Evolutionary conservation across 352 stramenopile genomes (phyloP).

Genomic region (Pythium insidiosum): DNA sequence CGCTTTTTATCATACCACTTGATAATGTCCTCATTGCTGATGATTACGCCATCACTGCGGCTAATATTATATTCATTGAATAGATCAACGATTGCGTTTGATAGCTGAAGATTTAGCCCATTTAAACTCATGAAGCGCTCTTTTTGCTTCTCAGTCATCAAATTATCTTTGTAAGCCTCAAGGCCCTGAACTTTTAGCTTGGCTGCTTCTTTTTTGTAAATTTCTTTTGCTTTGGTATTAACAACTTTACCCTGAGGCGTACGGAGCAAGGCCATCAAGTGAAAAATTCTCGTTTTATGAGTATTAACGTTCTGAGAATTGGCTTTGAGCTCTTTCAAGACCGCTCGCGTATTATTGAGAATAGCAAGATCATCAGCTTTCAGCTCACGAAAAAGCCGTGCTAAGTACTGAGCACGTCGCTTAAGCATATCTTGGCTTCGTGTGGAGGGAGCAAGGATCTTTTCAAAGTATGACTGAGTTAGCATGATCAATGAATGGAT

Average conservation of each 20-base stretch:
- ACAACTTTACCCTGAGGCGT: conserved; percentile 2
- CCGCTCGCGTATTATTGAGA: conserved; percentile 3
- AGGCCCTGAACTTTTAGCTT: background rate
- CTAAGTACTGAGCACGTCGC: conserved; percentile 1
- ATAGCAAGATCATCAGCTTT: conserved; percentile 7
- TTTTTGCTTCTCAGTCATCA: conserved; percentile 3
- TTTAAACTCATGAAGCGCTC: conserved; percentile 2
- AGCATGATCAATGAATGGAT: background rate
- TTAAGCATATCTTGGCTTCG: conserved; percentile 4
- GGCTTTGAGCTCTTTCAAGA: conserved; percentile 1
- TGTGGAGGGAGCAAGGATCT: background rate
- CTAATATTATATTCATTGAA: conserved; percentile 2
- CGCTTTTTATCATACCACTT: background rate
- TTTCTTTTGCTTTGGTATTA: conserved; percentile 1
- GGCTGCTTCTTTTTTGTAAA: background rate
- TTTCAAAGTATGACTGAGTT: background rate
- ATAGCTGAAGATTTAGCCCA: background rate
- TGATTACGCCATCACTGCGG: background rate
- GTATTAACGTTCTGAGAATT: conserved; percentile 1
- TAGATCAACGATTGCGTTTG: background rate
- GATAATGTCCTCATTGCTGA: background rate
- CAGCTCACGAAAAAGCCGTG: conserved; percentile 3
- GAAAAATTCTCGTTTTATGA: conserved; percentile 4
- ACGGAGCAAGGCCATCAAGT: conserved; percentile 1
- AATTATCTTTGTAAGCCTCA: conserved; percentile 1